phyloP scores from a whole-genome alignment of 2,329 filamentous ascomycete genomes.

The Hirsutella rhossiliensis region DNA sequence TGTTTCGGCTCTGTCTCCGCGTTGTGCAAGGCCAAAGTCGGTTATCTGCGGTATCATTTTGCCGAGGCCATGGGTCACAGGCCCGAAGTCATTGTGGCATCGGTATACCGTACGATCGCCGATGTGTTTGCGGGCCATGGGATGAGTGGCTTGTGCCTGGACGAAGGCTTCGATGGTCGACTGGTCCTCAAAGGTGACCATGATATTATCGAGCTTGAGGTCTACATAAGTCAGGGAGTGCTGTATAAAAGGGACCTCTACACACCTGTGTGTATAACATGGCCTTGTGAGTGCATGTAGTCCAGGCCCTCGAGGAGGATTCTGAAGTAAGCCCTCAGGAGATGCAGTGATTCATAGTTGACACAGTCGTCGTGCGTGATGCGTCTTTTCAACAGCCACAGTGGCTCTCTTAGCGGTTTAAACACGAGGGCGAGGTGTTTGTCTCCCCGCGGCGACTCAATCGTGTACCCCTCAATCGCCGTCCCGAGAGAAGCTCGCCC shows the following conservation, averaged over 20 bases:
- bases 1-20: neutral
- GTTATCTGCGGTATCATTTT: conserved; percentile 3
- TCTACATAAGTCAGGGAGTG: conserved; percentile 3
- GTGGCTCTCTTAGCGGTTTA: conserved; percentile 24
- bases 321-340: conserved; percentile 23
- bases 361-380: conserved; percentile 17
- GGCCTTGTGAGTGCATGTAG: conserved; percentile 26
- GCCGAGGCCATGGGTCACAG: neutral
- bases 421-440: conserved; percentile 24
- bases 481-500: conserved; percentile 17
- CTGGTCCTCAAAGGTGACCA: conserved; percentile 11
- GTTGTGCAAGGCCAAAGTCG: conserved; percentile 1
- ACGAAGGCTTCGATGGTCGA: conserved; percentile 9
- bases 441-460: conserved; percentile 14
- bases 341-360: conserved; percentile 5
- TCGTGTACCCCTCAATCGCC: conserved; percentile 17
- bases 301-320: conserved; percentile 26
- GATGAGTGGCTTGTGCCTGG: conserved; percentile 4
- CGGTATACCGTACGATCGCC: conserved; percentile 6
- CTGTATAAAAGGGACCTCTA: neutral
- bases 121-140: conserved; percentile 6
- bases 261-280: conserved; percentile 30
- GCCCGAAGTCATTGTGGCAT: conserved; percentile 9
- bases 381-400: conserved; percentile 21
- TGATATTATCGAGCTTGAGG: conserved; percentile 12